Base-by-base conservation (phyloP, 2,329 filamentous ascomycete species). In the Microcyclospora pomicola region DNA sequence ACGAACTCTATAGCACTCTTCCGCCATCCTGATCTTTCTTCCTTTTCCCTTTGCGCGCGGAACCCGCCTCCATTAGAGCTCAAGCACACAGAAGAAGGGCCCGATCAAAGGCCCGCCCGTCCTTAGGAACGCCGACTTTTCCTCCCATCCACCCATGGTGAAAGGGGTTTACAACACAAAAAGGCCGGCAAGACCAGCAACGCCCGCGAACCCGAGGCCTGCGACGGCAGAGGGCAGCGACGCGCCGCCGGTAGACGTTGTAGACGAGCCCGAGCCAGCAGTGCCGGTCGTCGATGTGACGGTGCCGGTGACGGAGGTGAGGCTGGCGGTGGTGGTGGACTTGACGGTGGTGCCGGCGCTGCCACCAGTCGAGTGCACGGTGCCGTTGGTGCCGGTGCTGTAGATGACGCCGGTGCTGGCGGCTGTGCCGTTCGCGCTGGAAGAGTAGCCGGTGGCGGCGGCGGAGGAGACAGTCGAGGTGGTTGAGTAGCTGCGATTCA, bases 171-270 rank as follows among this genome's bases (percentile, higher is more conserved):
- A 67, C 42, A 67, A 44, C 34, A 58, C 61, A 39, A 67, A 51
- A 46, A 66, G 54, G 46, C 60, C 63, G 27, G 66, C 40, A 34
- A 67, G 46, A 38, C 62, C 64, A 39, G 57, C 60, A 19, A 66
- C 36, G 34, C 61, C 59, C 15, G 56, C 57, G 12, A 15, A 6
- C 12, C 30, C 30, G 6, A 31, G 12, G 38, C 62, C 62, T 24
- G 61, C 40, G 15, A 61, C 50, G 32, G 55, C 58, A 31, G 58
- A 57, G 3, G 61, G 60, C 33, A 58, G 40, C 24, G 59, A 45
- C 5, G 60, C 60, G 37, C 43, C 41, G 33, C 33, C 39, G 2
- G 35, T 31, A 4, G 46, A 46, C 6, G 40, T 41, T 9, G 30
- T 30, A 12, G 39, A 31, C 12, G 38, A 24, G 19, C 5, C 19